Evolutionary conservation across 352 stramenopile genomes (phyloP).

Genomic region (Pelagophyceae sp.): DNA sequence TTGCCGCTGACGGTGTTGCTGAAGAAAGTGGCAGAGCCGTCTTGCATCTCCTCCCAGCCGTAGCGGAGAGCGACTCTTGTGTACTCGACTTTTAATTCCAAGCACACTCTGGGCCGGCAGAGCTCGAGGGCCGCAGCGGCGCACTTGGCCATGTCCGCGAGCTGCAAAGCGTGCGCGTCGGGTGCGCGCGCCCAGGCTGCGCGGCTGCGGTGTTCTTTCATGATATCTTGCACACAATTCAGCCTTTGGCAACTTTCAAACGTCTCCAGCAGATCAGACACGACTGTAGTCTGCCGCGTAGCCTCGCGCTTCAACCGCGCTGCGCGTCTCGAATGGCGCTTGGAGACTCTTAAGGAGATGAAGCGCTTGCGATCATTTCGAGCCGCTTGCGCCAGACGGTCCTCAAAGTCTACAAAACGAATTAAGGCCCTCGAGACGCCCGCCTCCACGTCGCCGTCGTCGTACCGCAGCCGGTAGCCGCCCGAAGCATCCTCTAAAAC

Average conservation of each 20-base stretch:
- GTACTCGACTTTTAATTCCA: neutral
- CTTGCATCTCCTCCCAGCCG: conserved; percentile 1
- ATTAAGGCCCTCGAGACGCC: neutral
- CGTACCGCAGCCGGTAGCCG: conserved; percentile 5
- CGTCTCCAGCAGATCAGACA: too few relatives aligned
- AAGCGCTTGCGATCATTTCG: neutral
- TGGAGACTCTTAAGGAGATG: too few relatives aligned
- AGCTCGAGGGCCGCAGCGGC: neutral
- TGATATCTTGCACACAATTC: too few relatives aligned
- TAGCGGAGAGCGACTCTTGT: conserved; percentile 11
- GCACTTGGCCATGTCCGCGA: neutral
- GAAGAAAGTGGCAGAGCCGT: neutral
- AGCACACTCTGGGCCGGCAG: neutral
- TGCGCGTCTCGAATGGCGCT: neutral
- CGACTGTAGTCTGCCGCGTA: too few relatives aligned
- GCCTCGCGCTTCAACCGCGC: neutral
- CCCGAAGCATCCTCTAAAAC: too few relatives aligned
- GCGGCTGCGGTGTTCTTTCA: too few relatives aligned
- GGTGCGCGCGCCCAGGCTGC: neutral
- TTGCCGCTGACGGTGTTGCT: neutral
- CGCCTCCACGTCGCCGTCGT: conserved; percentile 7
- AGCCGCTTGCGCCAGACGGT: neutral
- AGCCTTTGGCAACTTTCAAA: too few relatives aligned
- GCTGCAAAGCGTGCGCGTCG: neutral
- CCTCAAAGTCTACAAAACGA: neutral